phyloP scores from a whole-genome alignment of 2,329 filamentous ascomycete species.

The Penicillium sp. region DNA sequence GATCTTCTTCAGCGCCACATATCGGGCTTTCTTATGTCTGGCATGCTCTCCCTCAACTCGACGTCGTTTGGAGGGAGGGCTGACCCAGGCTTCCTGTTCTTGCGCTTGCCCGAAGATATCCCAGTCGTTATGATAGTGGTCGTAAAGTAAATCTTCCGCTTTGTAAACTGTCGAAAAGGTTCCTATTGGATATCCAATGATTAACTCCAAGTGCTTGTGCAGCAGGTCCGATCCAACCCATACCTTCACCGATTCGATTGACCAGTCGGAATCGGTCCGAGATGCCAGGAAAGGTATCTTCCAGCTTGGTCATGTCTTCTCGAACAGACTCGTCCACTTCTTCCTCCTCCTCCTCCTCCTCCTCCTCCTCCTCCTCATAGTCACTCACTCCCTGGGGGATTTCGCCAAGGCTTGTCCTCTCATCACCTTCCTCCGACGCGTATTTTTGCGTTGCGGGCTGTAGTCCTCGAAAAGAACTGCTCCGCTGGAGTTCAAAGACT shows the following conservation, averaged over 20 bases:
- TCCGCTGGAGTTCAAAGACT: slow-evolving; percentile 26
- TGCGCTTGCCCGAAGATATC: slow-evolving; percentile 67
- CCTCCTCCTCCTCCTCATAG: slow-evolving; percentile 25
- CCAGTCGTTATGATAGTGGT: slow-evolving; percentile 83
- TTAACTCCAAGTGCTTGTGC: slow-evolving; percentile 3
- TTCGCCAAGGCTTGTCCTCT: slow-evolving; percentile 17
- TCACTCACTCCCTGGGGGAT: slow-evolving; percentile 16
- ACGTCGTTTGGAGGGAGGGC: slow-evolving; percentile 63
- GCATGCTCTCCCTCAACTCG: slow-evolving; percentile 43
- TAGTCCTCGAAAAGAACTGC: slow-evolving; percentile 14
- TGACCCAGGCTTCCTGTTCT: slow-evolving; percentile 63
- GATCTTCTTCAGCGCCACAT: slow-evolving; percentile 98
- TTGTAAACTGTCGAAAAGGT: slow-evolving; percentile 99
- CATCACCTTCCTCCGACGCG: slow-evolving; percentile 14
- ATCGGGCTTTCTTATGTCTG: slow-evolving; percentile 62
- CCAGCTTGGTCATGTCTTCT: slow-evolving; percentile 84
- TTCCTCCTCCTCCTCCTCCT: slow-evolving; percentile 28
- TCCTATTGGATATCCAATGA: slow-evolving; percentile 53
- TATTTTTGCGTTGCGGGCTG: slow-evolving; percentile 15
- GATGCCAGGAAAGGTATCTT: slow-evolving; percentile 80
- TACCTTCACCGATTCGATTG: slow-evolving; percentile 96
- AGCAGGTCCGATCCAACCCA: slow-evolving; percentile 1
- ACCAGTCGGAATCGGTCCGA: slow-evolving; percentile 82
- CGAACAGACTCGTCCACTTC: slow-evolving; percentile 58
- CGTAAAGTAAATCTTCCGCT: slow-evolving; percentile 86